Conservation (phyloP, 2,329 filamentous ascomycete species). For the Ceratocystis papillata region DNA sequence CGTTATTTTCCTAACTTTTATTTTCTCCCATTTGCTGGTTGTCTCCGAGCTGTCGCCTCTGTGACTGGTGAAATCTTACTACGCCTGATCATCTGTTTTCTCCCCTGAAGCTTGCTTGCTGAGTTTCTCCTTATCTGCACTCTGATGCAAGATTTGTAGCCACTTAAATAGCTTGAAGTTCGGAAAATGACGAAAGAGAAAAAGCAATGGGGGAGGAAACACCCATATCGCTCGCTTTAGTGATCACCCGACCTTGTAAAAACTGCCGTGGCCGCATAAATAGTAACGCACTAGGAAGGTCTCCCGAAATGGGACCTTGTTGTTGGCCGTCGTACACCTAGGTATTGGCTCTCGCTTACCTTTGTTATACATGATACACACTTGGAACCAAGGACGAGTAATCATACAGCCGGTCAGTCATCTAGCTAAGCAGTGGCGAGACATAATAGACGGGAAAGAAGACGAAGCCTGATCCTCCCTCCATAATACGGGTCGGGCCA, state of each 20-base stretch:
- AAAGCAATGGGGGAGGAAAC: too few species aligned
- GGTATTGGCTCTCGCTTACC: conserved; percentile 9
- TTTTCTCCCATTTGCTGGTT: not conserved
- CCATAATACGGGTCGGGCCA: conserved; percentile 1
- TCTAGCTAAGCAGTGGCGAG: not conserved
- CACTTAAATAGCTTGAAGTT: not conserved
- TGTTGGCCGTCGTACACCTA: not conserved
- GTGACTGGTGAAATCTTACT: not conserved
- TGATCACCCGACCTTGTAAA: not conserved
- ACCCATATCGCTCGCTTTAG: not conserved
- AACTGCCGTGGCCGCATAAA: conserved; percentile 4
- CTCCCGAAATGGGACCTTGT: not conserved
- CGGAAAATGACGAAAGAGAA: too few species aligned
- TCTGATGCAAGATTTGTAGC: not conserved
- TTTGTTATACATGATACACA: conserved; percentile 3
- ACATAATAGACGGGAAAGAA: not conserved
- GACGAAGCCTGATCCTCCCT: not conserved
- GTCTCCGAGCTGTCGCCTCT: not conserved
- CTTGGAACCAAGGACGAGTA: not conserved
- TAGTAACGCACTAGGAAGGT: not conserved
- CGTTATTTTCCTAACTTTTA: not conserved
- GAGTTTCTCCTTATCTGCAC: not conserved
- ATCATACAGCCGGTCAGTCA: not conserved
- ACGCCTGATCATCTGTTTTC: too few species aligned
- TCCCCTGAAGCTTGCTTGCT: too few species aligned